Conservation (phyloP, 176 grass and related monocot species). For the Poa pratensis region DNA sequence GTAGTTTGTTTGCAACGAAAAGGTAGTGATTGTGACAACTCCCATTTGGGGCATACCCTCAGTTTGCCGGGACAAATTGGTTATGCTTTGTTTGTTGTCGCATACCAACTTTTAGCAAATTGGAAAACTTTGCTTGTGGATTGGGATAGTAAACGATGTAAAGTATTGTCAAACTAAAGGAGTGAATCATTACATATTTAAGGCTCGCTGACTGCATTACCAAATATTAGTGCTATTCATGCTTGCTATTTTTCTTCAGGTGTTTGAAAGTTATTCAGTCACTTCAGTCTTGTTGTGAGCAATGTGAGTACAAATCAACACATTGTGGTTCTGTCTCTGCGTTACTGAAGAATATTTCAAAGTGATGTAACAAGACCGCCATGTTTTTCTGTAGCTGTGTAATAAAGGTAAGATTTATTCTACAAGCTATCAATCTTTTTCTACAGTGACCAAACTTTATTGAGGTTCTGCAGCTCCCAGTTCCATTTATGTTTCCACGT, state of each 20-base stretch:
- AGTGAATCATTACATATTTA: background rate
- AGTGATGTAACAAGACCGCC: constrained; percentile 26
- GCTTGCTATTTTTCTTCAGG: constrained; percentile 40
- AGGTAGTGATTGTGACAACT: background rate
- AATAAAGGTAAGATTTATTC: constrained; percentile 48
- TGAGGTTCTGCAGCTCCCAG: constrained; percentile 3
- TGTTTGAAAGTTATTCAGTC: constrained; percentile 59
- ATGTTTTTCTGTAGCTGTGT: constrained; percentile 3
- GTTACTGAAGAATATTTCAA: constrained; percentile 57
- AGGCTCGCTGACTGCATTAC: background rate
- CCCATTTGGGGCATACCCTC: background rate
- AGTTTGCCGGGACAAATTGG: background rate
- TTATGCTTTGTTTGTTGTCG: background rate
- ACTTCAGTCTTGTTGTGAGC: constrained; percentile 62
- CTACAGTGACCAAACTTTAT: background rate
- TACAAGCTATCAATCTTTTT: background rate
- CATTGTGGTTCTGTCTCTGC: constrained; percentile 58
- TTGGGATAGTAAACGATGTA: background rate
- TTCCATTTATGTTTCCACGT: constrained; percentile 24
- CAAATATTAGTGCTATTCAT: background rate
- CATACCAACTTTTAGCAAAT: background rate
- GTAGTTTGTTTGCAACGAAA: background rate
- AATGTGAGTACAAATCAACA: constrained; percentile 66
- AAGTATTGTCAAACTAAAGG: background rate
- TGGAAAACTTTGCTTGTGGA: background rate